phyloP scores from a whole-genome alignment of 257 asterid genomes.

The Solanum clarkiae region DNA sequence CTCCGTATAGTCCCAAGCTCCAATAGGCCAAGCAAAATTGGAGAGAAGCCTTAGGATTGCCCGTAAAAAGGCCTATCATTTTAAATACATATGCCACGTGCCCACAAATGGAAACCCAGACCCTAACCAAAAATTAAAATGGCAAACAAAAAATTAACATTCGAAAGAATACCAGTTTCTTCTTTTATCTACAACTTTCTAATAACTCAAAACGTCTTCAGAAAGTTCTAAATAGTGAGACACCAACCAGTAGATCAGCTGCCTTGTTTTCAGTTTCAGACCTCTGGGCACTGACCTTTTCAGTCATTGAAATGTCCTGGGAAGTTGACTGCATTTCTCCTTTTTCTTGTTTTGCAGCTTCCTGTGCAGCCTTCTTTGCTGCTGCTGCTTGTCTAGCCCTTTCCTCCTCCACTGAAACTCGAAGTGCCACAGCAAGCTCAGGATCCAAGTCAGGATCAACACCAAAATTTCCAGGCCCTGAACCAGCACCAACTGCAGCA shows the following conservation, averaged over 20 bases:
- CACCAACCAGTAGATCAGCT: slow-evolving; percentile 48
- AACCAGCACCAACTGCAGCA: slow-evolving; percentile 61
- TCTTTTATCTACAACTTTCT: not conserved
- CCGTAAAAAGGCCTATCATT: not conserved
- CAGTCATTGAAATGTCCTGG: slow-evolving; percentile 66
- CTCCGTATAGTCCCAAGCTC: not conserved
- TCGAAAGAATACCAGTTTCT: not conserved
- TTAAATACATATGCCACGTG: not conserved
- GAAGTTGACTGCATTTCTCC: slow-evolving; percentile 61
- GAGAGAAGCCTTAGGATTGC: not conserved
- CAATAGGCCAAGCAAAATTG: not conserved
- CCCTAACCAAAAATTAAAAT: not conserved
- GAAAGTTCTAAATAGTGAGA: not conserved
- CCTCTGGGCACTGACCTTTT: slow-evolving; percentile 38
- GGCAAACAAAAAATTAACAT: not conserved
- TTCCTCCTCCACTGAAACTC: slow-evolving; percentile 99
- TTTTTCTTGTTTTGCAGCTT: slow-evolving; percentile 46
- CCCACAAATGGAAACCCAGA: not conserved
- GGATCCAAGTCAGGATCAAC: slow-evolving; percentile 97
- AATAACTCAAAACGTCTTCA: not conserved
- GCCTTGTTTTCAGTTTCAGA: slow-evolving; percentile 67
- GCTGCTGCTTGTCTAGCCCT: slow-evolving; percentile 98
- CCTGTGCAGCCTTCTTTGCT: slow-evolving; percentile 84
- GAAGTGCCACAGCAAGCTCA: slow-evolving; percentile 92
- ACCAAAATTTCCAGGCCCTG: slow-evolving; percentile 75